Conservation (phyloP, 148 eudicot species). For the Vaccinium vitisidaea region DNA sequence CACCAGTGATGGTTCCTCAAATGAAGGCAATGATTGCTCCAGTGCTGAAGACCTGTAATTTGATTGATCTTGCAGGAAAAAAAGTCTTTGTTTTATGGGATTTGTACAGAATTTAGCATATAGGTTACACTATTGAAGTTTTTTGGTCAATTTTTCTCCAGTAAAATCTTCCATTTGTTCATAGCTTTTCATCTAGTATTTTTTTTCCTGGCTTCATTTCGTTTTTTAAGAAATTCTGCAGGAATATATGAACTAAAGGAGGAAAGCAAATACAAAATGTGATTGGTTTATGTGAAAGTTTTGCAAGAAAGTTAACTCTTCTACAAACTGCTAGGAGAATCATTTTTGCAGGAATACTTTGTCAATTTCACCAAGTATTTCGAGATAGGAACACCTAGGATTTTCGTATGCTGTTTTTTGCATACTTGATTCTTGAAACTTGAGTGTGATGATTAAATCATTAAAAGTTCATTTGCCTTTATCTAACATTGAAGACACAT, state of each 20-base stretch:
- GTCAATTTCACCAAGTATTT: neutral
- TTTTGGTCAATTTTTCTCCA: neutral
- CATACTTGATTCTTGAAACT: neutral
- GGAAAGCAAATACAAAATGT: neutral
- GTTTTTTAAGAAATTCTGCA: neutral
- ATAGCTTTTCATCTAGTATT: neutral
- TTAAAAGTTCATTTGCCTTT: no score
- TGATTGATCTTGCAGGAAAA: conserved; percentile 23
- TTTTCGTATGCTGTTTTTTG: neutral
- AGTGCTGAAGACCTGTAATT: conserved; percentile 44
- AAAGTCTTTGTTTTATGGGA: neutral
- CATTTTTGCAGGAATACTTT: neutral
- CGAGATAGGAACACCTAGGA: neutral
- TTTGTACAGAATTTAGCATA: conserved; percentile 18
- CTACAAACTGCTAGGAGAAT: neutral
- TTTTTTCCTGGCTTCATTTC: neutral
- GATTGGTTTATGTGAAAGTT: neutral
- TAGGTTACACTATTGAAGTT: neutral
- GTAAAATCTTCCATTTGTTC: neutral
- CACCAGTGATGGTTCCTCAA: conserved; percentile 38
- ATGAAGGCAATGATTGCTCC: conserved; percentile 39
- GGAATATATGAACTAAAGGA: neutral
- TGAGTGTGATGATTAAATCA: neutral
- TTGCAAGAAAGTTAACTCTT: neutral
- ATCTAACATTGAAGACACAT: neutral